Conservation (phyloP, 2,329 filamentous ascomycete genomes). For the Acarospora socialis region DNA sequence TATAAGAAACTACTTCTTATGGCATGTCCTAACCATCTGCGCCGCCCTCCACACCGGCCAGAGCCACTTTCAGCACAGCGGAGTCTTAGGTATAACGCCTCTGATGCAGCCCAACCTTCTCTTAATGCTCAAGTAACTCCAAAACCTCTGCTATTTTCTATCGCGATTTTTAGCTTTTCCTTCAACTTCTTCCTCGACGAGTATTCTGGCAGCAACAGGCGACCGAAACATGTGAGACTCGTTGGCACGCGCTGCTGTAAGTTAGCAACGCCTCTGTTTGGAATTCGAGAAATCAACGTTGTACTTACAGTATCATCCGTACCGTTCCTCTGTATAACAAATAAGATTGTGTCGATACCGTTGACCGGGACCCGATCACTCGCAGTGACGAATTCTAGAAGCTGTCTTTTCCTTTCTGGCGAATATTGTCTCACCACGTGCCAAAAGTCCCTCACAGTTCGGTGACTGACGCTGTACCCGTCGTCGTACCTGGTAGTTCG, state of each 20-base stretch:
- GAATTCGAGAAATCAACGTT: conserved; percentile 4
- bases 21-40: too few relatives aligned
- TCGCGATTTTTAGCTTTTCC: conserved; percentile 65
- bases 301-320: conserved; percentile 38
- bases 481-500: conserved; percentile 60
- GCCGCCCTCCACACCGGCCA: too few relatives aligned
- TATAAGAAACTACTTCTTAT: too few relatives aligned
- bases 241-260: conserved; percentile 49
- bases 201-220: conserved; percentile 74
- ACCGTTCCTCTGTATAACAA: conserved; percentile 68
- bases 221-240: conserved; percentile 87
- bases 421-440: conserved; percentile 51
- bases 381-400: conserved; percentile 91
- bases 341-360: conserved; percentile 67
- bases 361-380: conserved; percentile 81
- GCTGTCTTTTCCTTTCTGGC: conserved; percentile 53
- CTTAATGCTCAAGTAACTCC: conserved; percentile 55
- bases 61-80: too few relatives aligned
- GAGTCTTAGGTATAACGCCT: too few relatives aligned
- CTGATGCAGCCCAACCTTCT: not conserved
- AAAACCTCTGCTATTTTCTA: conserved; percentile 82
- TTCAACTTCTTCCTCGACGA: conserved; percentile 52
- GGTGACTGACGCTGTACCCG: conserved; percentile 58
- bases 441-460: conserved; percentile 71
- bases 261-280: conserved; percentile 7